Percentiles rank a stretch among this genome's conserved stretches.
Evolutionary conservation across 371 early-diverging fungal genomes (phyloP).

Genomic region (Mucor racemosus): DNA sequence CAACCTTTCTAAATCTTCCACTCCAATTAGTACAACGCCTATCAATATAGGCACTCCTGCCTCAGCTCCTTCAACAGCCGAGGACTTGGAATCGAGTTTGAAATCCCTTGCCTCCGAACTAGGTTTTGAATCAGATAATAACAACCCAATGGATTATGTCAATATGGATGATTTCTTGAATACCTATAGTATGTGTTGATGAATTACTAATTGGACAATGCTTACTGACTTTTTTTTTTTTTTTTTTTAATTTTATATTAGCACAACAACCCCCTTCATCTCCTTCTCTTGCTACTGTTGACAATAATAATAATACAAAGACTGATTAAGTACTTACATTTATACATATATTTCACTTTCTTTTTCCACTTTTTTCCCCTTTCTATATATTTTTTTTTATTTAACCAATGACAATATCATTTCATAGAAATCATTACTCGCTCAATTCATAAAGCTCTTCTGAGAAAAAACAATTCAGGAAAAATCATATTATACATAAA

Average conservation of each 20-base stretch:
- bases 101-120: conserved; percentile 29
- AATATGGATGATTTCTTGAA: conserved; percentile 42
- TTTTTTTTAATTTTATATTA: background rate
- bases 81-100: conserved; percentile 28
- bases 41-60: background rate
- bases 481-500: too few species aligned
- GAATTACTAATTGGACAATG: background rate
- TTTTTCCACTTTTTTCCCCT: background rate
- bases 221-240: background rate
- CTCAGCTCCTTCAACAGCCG: conserved; percentile 6
- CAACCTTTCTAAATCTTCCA: background rate
- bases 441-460: too few species aligned
- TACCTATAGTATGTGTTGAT: conserved; percentile 28
- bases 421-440: too few species aligned
- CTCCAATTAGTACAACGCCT: conserved; percentile 1
- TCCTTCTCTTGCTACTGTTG: background rate
- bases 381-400: background rate
- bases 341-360: background rate
- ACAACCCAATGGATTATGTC: conserved; percentile 22
- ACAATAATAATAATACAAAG: background rate
- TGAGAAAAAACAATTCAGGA: too few species aligned
- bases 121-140: conserved; percentile 22
- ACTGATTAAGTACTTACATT: background rate
- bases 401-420: too few species aligned
- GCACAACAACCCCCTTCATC: background rate